phyloP scores from a whole-genome alignment of 2,329 filamentous ascomycete genomes.

The Penicillium sp. region DNA sequence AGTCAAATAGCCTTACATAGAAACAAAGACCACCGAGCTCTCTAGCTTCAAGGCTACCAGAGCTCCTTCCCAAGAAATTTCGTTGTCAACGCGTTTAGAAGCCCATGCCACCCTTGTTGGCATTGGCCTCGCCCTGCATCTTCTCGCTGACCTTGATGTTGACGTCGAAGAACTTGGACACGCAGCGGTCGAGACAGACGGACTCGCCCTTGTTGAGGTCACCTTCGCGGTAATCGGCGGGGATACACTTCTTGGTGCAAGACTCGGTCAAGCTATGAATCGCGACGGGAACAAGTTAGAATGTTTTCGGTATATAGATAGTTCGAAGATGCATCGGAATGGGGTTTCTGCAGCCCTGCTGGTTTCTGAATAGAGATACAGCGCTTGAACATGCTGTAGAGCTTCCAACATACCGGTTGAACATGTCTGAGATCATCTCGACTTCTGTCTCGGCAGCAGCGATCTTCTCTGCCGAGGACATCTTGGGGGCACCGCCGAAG shows the following conservation, averaged over 20 bases:
- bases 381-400: background rate
- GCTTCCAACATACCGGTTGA: slow-evolving; percentile 72
- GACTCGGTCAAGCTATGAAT: slow-evolving; percentile 73
- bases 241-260: slow-evolving; percentile 93
- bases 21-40: background rate
- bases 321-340: background rate
- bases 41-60: slow-evolving; percentile 3
- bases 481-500: slow-evolving; percentile 72
- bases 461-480: slow-evolving; percentile 95
- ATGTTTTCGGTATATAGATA: background rate
- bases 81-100: slow-evolving; percentile 38
- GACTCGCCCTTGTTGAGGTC: slow-evolving; percentile 99
- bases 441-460: slow-evolving; percentile 94
- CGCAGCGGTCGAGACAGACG: slow-evolving; percentile 96
- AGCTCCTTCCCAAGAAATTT: slow-evolving; percentile 1
- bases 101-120: slow-evolving; percentile 58
- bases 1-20: slow-evolving; percentile 12
- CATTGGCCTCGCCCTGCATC: slow-evolving; percentile 79
- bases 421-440: slow-evolving; percentile 97
- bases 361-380: background rate
- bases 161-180: slow-evolving; percentile 97
- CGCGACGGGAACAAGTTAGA: slow-evolving; percentile 2
- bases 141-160: slow-evolving; percentile 97
- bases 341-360: background rate
- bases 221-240: slow-evolving; percentile 86